phyloP scores from a whole-genome alignment of 805 yeast species.

The Kregervanrija fluxuum region DNA sequence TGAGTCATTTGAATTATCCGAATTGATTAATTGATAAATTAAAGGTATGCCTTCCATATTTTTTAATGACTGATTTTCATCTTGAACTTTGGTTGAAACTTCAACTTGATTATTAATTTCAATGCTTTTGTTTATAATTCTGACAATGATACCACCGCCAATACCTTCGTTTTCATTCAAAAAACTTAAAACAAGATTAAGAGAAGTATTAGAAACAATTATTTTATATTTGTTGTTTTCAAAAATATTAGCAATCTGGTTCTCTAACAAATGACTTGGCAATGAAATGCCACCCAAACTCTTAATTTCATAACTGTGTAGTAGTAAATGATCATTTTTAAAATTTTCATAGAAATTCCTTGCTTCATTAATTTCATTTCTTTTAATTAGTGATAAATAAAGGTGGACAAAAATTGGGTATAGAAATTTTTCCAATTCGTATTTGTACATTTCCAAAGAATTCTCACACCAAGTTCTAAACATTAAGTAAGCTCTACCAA shows the following conservation, averaged over 20 bases:
- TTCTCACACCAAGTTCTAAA: constrained; percentile 85
- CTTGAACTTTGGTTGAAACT: constrained; percentile 37
- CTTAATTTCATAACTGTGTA: constrained; percentile 73
- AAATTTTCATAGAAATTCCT: constrained; percentile 70
- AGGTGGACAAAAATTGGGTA: constrained; percentile 93
- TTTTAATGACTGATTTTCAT: constrained; percentile 35
- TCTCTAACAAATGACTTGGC: constrained; percentile 75
- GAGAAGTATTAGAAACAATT: constrained; percentile 72
- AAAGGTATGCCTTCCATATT: constrained; percentile 43
- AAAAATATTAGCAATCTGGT: constrained; percentile 72
- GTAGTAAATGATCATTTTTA: constrained; percentile 60
- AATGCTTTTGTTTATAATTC: constrained; percentile 80
- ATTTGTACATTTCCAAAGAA: constrained; percentile 84
- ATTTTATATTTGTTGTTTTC: constrained; percentile 66
- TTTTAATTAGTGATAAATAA: constrained; percentile 69
- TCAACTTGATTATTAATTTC: constrained; percentile 39
- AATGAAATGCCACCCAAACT: constrained; percentile 67
- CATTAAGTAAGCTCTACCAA: constrained; percentile 72
- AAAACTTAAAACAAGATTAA: constrained; percentile 77
- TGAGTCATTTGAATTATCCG: constrained; percentile 14
- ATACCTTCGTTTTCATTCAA: constrained; percentile 86
- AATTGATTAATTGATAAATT: constrained; percentile 29
- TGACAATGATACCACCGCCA: constrained; percentile 83
- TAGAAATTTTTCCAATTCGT: constrained; percentile 74
- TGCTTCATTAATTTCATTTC: constrained; percentile 54